Evolutionary conservation across 148 eudicot genomes (phyloP), one percentile per base, ranked within the genome.

Genomic region (Polygonum maritimum): DNA sequence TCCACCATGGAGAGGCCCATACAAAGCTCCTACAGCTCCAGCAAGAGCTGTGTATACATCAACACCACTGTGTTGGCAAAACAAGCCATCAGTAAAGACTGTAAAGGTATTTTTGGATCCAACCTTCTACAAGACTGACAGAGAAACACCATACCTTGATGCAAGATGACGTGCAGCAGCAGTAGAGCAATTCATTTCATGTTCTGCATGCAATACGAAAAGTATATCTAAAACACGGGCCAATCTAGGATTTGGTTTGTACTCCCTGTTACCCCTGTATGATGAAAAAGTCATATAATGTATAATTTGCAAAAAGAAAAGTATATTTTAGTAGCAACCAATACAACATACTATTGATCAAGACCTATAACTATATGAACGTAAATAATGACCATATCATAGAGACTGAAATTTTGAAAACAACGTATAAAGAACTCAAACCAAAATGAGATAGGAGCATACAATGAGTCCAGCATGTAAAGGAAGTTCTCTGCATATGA

Each of bases 1-100:
- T 79, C 99, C 99, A 78, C 99, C 99, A 84, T 95, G 99, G 81
- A 95, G 99, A 75, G 99, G 99, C 52, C 99, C 99, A 88, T 92
- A 95, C 67, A 95, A 84, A 75, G 99, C 99, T 76, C 99, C 99
- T 81, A 92, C 94, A 21, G 99, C 97, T 70, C 99, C 99, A 78
- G 99, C 89, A 74, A 95, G 92, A 81, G 99, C 99, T 49, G 99
- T 90, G 87, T 92, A 95, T 18, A 95, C 99, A 86, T 95, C 99
- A 75, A 95, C 99, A 78, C 99, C 99, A 84, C 99, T 95, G 86
- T 84, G 85, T 0, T 63, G 33, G 78, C 58, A 82, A 31, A 31
- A 47, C 35, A 47, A 65, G 12, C 60, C 51, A 67, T 60, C n/a
- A 47, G 62, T 36, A 48, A 48, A 26, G 31, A 26, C 31, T 26